Percentiles rank a stretch among this genome's conserved stretches.
Conservation (phyloP, 768 basidiomycete species). For the Gautieria morchelliformis region DNA sequence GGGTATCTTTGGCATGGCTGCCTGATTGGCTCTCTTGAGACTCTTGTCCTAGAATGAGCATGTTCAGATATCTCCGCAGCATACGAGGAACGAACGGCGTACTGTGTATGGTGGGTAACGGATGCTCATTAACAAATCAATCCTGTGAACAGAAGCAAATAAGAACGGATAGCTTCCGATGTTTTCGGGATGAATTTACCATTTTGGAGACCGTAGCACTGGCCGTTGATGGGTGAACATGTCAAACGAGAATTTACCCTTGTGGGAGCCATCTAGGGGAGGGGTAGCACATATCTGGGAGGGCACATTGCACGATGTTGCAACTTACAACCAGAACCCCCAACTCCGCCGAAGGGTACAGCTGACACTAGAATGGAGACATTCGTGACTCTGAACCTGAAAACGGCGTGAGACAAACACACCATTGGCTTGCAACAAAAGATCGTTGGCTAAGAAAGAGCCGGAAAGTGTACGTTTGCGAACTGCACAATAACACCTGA, state of each 20-base stretch:
- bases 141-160: slow-evolving; percentile 4
- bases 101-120: slow-evolving; percentile 17
- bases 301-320: background rate
- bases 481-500: slow-evolving; percentile 10
- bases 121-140: slow-evolving; percentile 10
- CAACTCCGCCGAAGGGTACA: slow-evolving; percentile 13
- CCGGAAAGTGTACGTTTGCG: slow-evolving; percentile 17
- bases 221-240: slow-evolving; percentile 17
- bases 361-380: slow-evolving; percentile 8
- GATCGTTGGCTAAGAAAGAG: slow-evolving; percentile 18
- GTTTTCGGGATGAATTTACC: background rate
- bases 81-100: background rate
- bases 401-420: background rate
- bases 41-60: background rate
- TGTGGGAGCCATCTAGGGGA: slow-evolving; percentile 15
- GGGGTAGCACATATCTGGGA: no score
- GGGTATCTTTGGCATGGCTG: background rate
- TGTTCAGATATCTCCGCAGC: background rate
- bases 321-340: slow-evolving; percentile 15
- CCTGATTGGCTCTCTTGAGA: background rate
- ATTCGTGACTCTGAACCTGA: background rate
- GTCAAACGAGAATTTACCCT: slow-evolving; percentile 18
- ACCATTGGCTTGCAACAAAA: slow-evolving; percentile 13
- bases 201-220: slow-evolving; percentile 7
- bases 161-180: background rate